Evolutionary conservation across 1,284 basidiomycete species (phyloP).

Genomic region (Tilletiaria anomala): DNA sequence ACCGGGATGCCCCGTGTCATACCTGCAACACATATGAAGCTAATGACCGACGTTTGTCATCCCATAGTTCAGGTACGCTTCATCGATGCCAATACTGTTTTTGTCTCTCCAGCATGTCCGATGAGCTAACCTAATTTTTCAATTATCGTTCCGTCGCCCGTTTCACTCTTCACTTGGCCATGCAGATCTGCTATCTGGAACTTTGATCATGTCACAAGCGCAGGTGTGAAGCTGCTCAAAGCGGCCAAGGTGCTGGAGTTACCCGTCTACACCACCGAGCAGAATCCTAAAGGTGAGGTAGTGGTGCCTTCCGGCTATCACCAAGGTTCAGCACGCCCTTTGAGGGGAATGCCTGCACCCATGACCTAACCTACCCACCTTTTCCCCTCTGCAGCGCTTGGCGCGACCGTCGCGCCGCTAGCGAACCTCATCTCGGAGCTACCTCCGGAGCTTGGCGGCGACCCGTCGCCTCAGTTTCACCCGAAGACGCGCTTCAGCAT

Average conservation of each 20-base stretch:
- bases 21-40: not conserved
- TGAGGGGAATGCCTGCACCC: not conserved
- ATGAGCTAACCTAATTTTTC: constrained; percentile 1
- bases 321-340: not conserved
- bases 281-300: constrained; percentile 58
- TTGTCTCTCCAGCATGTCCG: constrained; percentile 1
- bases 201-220: constrained; percentile 18
- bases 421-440: constrained; percentile 47
- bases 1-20: not conserved
- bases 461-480: too few species aligned
- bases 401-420: constrained; percentile 54
- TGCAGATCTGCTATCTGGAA: constrained; percentile 18
- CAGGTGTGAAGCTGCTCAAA: constrained; percentile 22
- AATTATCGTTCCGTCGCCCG: not conserved
- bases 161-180: not conserved
- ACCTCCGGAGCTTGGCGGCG: constrained; percentile 47
- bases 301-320: not conserved
- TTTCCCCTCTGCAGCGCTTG: too few species aligned
- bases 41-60: not conserved
- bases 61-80: not conserved
- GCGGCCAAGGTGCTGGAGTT: constrained; percentile 50
- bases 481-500: constrained; percentile 71
- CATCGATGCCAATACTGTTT: not conserved
- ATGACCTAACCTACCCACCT: not conserved
- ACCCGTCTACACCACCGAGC: constrained; percentile 64